Evolutionary conservation across 2,329 filamentous ascomycete genomes (phyloP).

Genomic region (Chalara sp.): DNA sequence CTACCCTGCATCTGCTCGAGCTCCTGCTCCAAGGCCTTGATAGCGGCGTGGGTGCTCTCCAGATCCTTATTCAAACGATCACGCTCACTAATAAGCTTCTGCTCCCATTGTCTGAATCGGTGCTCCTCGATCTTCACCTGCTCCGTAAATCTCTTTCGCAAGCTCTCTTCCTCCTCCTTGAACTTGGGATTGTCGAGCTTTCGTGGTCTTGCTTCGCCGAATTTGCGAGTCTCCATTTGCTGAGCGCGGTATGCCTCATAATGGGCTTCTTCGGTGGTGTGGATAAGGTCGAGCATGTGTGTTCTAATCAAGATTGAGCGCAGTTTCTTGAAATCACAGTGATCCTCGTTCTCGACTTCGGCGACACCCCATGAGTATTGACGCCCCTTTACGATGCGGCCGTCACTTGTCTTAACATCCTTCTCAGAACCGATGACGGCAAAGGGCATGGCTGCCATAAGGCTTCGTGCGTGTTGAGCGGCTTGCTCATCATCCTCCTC

Average conservation of each 20-base stretch:
- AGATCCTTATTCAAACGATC: slow-evolving; percentile 99
- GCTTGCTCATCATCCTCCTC: slow-evolving; percentile 98
- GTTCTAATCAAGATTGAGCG: slow-evolving; percentile 97
- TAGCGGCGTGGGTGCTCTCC: slow-evolving; percentile 91
- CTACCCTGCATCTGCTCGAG: slow-evolving; percentile 85
- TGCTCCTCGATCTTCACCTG: slow-evolving; percentile 99
- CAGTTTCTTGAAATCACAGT: slow-evolving; percentile 99
- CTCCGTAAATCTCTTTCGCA: slow-evolving; percentile 98
- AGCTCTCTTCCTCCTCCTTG: slow-evolving; percentile 98
- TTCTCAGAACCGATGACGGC: slow-evolving; percentile 98
- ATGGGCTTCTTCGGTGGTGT: slow-evolving; percentile 98
- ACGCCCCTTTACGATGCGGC: slow-evolving; percentile 95
- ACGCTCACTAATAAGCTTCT: slow-evolving; percentile 98
- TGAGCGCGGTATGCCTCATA: slow-evolving; percentile 98
- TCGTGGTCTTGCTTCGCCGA: slow-evolving; percentile 91
- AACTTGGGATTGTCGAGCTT: slow-evolving; percentile 99
- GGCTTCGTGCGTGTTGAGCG: slow-evolving; percentile 84
- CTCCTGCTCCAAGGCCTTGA: slow-evolving; percentile 86
- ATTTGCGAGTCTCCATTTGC: slow-evolving; percentile 99
- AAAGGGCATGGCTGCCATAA: slow-evolving; percentile 97
- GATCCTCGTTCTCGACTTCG: slow-evolving; percentile 98
- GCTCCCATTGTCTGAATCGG: slow-evolving; percentile 98
- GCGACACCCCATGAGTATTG: slow-evolving; percentile 99
- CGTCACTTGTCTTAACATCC: slow-evolving; percentile 94
- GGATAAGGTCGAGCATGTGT: slow-evolving; percentile 99